Evolutionary conservation across 495 filamentous ascomycete genomes (phyloP), one percentile per base, ranked within the genome.

Genomic region (Neurospora sublineolata): DNA sequence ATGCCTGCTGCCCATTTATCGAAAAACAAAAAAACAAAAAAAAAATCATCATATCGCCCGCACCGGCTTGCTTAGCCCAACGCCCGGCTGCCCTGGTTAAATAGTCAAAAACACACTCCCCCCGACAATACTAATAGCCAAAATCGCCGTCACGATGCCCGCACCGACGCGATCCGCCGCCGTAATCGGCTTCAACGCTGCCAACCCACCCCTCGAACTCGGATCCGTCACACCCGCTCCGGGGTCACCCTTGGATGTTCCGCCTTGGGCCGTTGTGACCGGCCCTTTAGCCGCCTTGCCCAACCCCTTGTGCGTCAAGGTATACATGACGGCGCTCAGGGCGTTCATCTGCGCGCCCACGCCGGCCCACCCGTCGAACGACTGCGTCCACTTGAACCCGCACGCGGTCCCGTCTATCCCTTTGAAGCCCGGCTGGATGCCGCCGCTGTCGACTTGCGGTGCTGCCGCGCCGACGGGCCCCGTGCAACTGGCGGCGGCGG

Each of bases 291-390:
- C 76, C 14, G 81, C 73, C 8, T 77, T 76, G 27, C 52, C 52
- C 52, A 33, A 0, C 27, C 52, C 52, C 14, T 77, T 75, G 73
- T 80, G 80, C 74, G 87, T 83, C 6, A 92, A 78, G 38, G 87
- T 88, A 9, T 89, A 86, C 80, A 90, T 87, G 44, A 96, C 84
- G 2, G 89, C 88, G 37, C 87, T 87, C 40, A 95, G 79, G 5
- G 89, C 89, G 71, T 86, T 86, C 87, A 93, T 89, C 81, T 93
- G 90, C 79, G 91, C 81, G n/a, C 90, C 90, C 2, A 92, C 87
- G 37, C 90, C 91, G 2, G 76, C 76, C 4, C 77, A 69, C 3
- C 80, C 81, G 69, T 83, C 83, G 58, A 82, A 85, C 11, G 70
- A 77, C 68, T 73, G 72, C 7, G 81, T 83, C 85, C 86, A 84